Evolutionary conservation across 2,329 filamentous ascomycete species (phyloP), one percentile per base, ranked within the genome.

Genomic region (Trichoderma atrobrunneum): DNA sequence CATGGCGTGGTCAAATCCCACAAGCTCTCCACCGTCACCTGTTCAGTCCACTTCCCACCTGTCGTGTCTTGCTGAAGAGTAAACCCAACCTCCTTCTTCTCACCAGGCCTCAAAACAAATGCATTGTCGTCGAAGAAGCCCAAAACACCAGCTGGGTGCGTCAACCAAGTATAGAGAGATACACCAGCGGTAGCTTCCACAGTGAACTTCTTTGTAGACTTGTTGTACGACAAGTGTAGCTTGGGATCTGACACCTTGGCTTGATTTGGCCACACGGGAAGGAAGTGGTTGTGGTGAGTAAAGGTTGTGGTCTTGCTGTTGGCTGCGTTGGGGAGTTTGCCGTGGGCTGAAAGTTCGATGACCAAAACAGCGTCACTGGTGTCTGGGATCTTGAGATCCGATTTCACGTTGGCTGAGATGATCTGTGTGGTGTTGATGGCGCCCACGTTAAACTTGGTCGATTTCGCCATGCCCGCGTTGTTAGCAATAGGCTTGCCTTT

Each of bases 81-180:
- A 26, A 75, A 75, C 0, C 70, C 73, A 72, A 75, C 59, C 26
- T 74, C 67, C 26, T 48, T 74, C 67, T 74, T 75, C 60, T 74
- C 62, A 0, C 73, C 73, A 0, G 73, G 74, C 1, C 48, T 21
- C 21, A 75, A 36, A 16, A 75, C 67, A 59, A 75, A 75, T 5
- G 73, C 73, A 54, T 75, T 75, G 16, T 74, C 73, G 4, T 75
- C 72, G 24, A 75, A 75, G 64, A 75, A 74, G 7, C 74, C 73
- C 59, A 73, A 61, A 18, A 69, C 65, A 2, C 71, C 74, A 14
- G 65, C 73, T 2, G 74, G 71, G 54, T 75, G 73, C 12, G 70
- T 73, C 18, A 75, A 39, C 74, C 74, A 75, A 4, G 72, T 73
- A 30, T 75, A 75, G 8, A 74, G 61, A 16, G 74, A 67, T 7